Evolutionary conservation across 169 alveolate species (phyloP), one percentile per base, ranked within the genome.

Genomic region (Eimeria brunetti): DNA sequence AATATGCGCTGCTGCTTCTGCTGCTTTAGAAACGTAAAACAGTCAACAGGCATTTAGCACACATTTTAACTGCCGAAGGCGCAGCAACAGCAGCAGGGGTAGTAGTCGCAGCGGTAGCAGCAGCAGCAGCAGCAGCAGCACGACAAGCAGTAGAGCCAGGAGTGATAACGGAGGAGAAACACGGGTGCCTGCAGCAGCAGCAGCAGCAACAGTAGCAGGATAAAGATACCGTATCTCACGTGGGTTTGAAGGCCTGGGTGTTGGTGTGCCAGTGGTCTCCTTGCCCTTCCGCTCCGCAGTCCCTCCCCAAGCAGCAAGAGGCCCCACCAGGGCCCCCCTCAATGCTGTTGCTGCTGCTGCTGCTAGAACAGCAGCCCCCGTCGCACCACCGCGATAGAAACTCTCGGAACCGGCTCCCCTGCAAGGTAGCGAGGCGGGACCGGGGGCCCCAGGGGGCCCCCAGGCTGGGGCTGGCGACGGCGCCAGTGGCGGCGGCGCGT

Each of bases 401-500:
- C 14, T 84, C 91, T 18, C 67, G 91, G 46, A 84, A 84, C 33
- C 91, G 36, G 76, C 91, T 84, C 44, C 91, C 78, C 51, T 84
- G 91, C 24, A 84, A 58, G 27, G 91, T 58, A 6, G 91, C 60
- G 38, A 38, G 33, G 9, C 33, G 78, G 12, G 78, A 30, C 51
- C 78, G 78, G 49, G 76, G 44, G 2, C 44, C 76, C 22, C n/a
- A 33, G 53, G 58, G 27, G 62, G 58, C 76, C 27, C 58, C 78
- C 22, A 60, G 33, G 12, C 75, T 44, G 27, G 44, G 62, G 24
- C 56, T 11, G 5, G 91, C 30, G 2, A 60, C 76, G 4, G 33
- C 41, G 8, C 91, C 91, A 30, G 91, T 60, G 46, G 91, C 46
- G 38, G 91, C 91, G 18, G 91, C 91, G 16, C 91, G 91, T 14